Evolutionary conservation across 345 rosid species (phyloP), one percentile per base, ranked within the genome.

Genomic region (Melastoma malabathricum): DNA sequence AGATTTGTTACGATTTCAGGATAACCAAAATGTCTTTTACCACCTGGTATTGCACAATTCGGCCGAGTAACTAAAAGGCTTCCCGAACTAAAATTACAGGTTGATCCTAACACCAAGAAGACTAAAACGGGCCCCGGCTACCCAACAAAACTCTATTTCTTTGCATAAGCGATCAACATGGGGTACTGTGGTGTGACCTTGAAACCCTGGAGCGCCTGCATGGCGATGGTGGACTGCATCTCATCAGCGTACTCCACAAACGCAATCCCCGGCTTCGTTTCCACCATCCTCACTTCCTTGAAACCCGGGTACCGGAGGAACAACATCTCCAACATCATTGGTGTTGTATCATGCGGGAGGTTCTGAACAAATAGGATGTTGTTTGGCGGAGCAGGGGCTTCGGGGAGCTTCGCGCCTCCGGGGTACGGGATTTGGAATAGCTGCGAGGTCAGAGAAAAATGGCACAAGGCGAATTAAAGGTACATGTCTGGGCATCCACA

Each of bases 241-340:
- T 92, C 98, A 17, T 92, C 88, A 15, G 72, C 72, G 54, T 64
- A 87, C 76, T 87, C 98, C 12, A 92, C 89, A 59, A 92, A 92
- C 68, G 98, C 98, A 9, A 92, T 92, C 23, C 98, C 97, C 0
- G 98, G 98, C 68, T 92, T 92, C 45, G 98, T 64, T 66, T 88
- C 98, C 55, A 92, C 74, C 95, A 84, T 92, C 69, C 97, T 79
- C 18, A 87, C 94, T 75, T 92, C 98, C 77, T 92, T 92, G 50
- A 92, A 84, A 47, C 95, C 95, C 6, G 64, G 57, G 60, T 82
- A 84, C 52, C 77, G 93, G 57, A 55, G 64, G 73, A 92, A 92
- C 18, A 87, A 59, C 81, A 67, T 73, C 70, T 92, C 96, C 60
- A 92, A 67, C 79, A 72, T 67, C 89, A 82, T 73, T 0, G 96